Evolutionary conservation across 2,329 filamentous ascomycete genomes (phyloP), one percentile per base, ranked within the genome.

Genomic region (Trematosphaeria pertusa): DNA sequence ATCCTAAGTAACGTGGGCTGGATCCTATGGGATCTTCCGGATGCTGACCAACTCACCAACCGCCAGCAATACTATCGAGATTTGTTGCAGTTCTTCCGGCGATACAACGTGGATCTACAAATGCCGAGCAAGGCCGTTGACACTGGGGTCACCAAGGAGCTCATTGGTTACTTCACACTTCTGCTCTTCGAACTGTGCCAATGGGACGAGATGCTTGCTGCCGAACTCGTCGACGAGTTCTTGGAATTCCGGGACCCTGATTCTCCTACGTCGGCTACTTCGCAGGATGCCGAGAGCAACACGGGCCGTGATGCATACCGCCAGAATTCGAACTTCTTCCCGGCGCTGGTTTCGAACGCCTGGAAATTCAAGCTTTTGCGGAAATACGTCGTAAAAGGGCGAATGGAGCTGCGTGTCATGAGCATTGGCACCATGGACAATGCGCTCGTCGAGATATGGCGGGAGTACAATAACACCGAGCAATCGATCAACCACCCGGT

Each of bases 331-430:
- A 68, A 64, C 2, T 72, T 72, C 46, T 74, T 75, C 1, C 62
- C 75, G 1, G 79, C 82, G 7, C 75, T 85, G 0, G 75, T 88
- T 12, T 72, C 78, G 1, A 76, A 79, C 41, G 80, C 85, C 44
- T 95, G 89, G 87, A 86, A 84, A 39, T 85, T 96, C 58, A 77
- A 78, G 33, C 75, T 87, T 1, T 75, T 89, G 40, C 84, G 84
- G 59, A 87, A 84, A 56, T 85, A 93, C 56, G 86, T 97, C 41
- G 85, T 82, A 62, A 93, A 89, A 46, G 87, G 89, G 26, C 89
- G 93, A 62, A 96, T 97, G 91, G 90, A 96, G 64, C 78, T 97
- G 28, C 87, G 93, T 28, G 88, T 95, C 10, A 81, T 84, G 66
- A 91, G 90, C 15, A 86, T 93, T 38, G 82, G 84, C n/a, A 78